Evolutionary conservation across 2,329 filamentous ascomycete species (phyloP).

Genomic region (Didymella keratinophila): DNA sequence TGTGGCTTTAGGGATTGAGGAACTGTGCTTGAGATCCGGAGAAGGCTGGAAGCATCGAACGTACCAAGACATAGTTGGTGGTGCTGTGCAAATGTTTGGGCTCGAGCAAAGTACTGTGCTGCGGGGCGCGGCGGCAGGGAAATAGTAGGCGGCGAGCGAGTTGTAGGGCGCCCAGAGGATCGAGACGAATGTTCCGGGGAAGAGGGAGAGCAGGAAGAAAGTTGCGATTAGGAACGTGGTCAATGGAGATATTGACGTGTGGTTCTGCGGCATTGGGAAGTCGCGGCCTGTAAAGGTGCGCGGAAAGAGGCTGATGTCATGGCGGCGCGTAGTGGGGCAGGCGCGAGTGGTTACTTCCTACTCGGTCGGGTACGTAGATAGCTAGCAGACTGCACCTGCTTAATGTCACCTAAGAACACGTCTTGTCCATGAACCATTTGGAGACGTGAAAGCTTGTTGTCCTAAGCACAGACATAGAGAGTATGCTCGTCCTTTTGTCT

Average conservation of each 20-base stretch:
- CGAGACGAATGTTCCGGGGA: slow-evolving; percentile 57
- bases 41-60: too few relatives aligned
- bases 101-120: slow-evolving; percentile 33
- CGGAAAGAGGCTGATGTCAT: slow-evolving; percentile 24
- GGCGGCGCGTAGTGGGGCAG: slow-evolving; percentile 18
- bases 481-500: too few relatives aligned
- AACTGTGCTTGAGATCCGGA: too few relatives aligned
- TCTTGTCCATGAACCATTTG: too few relatives aligned
- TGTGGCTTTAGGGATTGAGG: too few relatives aligned
- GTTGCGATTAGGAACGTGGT: slow-evolving; percentile 57
- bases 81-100: slow-evolving; percentile 39
- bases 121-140: slow-evolving; percentile 27
- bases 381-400: too few relatives aligned
- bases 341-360: too few relatives aligned
- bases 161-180: slow-evolving; percentile 50
- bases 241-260: slow-evolving; percentile 42
- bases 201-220: slow-evolving; percentile 61
- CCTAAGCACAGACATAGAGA: too few relatives aligned
- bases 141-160: slow-evolving; percentile 35
- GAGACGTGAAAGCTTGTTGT: too few relatives aligned
- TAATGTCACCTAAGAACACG: too few relatives aligned
- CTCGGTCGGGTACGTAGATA: too few relatives aligned
- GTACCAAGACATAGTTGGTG: slow-evolving; percentile 45
- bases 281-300: slow-evolving; percentile 9
- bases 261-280: slow-evolving; percentile 23